Conservation (phyloP, 2,329 filamentous ascomycete species). For the Gyromitra esculenta region DNA sequence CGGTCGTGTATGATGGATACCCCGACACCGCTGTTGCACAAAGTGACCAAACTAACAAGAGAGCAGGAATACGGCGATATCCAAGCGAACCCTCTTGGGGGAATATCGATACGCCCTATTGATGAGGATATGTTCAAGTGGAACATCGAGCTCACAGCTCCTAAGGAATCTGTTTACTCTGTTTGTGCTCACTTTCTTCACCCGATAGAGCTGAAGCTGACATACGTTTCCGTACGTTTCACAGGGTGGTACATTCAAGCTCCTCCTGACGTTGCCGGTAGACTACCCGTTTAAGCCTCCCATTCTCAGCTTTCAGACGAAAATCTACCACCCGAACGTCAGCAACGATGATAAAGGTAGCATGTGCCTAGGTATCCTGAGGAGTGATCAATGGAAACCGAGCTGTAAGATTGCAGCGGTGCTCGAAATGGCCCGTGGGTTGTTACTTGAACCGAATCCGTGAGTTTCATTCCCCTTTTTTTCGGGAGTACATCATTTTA, state of each 20-base stretch:
- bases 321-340: slow-evolving; percentile 95
- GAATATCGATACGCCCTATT: slow-evolving; percentile 68
- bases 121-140: slow-evolving; percentile 74
- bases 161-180: slow-evolving; percentile 71
- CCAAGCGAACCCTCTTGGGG: slow-evolving; percentile 66
- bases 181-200: slow-evolving; percentile 63
- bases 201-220: slow-evolving; percentile 20
- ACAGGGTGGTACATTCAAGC: slow-evolving; percentile 76
- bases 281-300: slow-evolving; percentile 94
- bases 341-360: slow-evolving; percentile 84
- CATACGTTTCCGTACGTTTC: slow-evolving; percentile 9
- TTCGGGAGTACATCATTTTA: not conserved
- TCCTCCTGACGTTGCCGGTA: slow-evolving; percentile 76
- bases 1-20: slow-evolving; percentile 26
- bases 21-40: not conserved
- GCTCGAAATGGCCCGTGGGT: slow-evolving; percentile 76
- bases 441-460: slow-evolving; percentile 82
- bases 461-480: slow-evolving; percentile 28
- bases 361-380: slow-evolving; percentile 86
- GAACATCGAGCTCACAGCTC: slow-evolving; percentile 74
- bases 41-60: slow-evolving; percentile 1
- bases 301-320: slow-evolving; percentile 79
- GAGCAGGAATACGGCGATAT: slow-evolving; percentile 71
- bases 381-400: slow-evolving; percentile 91
- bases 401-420: slow-evolving; percentile 79